Evolutionary conservation across 1,284 basidiomycete genomes (phyloP).

Genomic region (Papiliotrema nemorosa): DNA sequence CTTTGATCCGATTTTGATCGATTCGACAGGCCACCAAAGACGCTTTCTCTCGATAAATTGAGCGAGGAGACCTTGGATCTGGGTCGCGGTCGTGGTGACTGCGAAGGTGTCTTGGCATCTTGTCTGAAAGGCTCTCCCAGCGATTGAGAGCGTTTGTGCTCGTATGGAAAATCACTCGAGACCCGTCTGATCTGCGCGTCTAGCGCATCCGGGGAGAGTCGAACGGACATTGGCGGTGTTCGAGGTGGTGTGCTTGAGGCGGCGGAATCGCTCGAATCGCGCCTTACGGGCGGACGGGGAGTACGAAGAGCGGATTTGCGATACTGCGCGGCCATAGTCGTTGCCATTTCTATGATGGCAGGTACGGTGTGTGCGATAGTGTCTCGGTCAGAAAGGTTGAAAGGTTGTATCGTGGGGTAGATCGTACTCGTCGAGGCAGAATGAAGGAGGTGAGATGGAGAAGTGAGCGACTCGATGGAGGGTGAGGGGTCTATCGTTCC

Average conservation of each 20-base stretch:
- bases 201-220: conserved; percentile 1
- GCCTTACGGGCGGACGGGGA: conserved; percentile 1
- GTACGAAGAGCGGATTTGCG: conserved; percentile 6
- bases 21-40: neutral
- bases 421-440: conserved; percentile 17
- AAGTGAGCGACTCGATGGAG: conserved; percentile 33
- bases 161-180: neutral
- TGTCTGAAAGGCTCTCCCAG: too few species aligned
- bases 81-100: neutral
- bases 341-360: conserved; percentile 25
- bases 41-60: neutral
- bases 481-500: conserved; percentile 23
- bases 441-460: conserved; percentile 30
- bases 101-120: neutral
- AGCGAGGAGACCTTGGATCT: neutral
- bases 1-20: neutral
- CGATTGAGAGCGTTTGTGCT: neutral
- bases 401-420: conserved; percentile 34
- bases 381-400: conserved; percentile 9
- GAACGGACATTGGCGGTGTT: neutral
- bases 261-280: conserved; percentile 10
- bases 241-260: conserved; percentile 5
- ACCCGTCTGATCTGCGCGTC: neutral
- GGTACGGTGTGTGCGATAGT: conserved; percentile 18
- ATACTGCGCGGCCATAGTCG: conserved; percentile 22